Base-by-base conservation (phyloP, 1,139 yeast species). In the Saccharomyces hybrid region DNA sequence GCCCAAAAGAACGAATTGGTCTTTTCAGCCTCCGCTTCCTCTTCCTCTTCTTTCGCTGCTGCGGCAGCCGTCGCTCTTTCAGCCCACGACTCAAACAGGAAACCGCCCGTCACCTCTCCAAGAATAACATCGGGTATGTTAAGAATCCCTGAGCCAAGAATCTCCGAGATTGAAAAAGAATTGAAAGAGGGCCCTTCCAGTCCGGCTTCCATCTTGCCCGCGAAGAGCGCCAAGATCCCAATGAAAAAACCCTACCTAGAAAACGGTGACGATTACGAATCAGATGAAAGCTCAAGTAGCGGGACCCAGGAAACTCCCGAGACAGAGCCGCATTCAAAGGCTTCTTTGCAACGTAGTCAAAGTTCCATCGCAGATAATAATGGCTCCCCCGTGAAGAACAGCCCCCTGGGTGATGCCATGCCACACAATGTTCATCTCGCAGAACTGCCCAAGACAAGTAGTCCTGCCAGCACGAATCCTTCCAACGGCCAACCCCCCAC, bases 51-150 rank as follows among this genome's bases (percentile, higher is more conserved):
- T 4, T 58, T 58, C 32, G 49, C 55, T 9, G 44, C 52, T 16
- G 25, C 44, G 13, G 44, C 23, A 20, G 23, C 23, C 23, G 23
- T 20, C 23, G 44, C 44, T 11, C 13, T 38, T 4, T 11, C 44
- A 16, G 25, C 13, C 25, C 14, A 38, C n/a, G 48, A 34, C 25
- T 26, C 25, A 8, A 16, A 38, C 5, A 38, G n/a, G 44, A 53
- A 55, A 14, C 50, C 54, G 47, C 48, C 59, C 6, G 47, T 52
- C 2, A 54, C 61, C 13, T 55, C 64, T 7, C 59, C 68, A 28
- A 74, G 88, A 63, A 82, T 84, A 48, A 82, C 87, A 0, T 83
- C 88, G 0, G 90, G 90, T 1, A 84, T 83, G 88, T 70, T 85
- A 26, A 63, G 70, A 16, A 73, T 71, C 14, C 77, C 76, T 1